Conservation (phyloP, 176 grass and related monocot genomes). For the Cymbopogon citratus region DNA sequence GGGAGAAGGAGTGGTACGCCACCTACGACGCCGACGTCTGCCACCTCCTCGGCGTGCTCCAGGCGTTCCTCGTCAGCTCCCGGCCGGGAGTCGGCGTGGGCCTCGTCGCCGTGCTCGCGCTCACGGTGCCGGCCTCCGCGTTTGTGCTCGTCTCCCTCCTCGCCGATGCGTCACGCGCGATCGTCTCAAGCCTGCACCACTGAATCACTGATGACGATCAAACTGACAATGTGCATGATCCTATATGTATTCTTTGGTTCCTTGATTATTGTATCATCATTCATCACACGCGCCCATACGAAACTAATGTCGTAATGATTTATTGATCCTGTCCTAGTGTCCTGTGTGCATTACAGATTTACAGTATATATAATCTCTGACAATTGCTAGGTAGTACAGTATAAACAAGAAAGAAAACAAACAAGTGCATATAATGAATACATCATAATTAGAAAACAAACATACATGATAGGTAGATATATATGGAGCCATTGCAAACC, state of each 20-base stretch:
- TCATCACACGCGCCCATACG: not conserved
- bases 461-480: no score
- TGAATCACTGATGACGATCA: not conserved
- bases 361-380: no score
- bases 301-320: no score
- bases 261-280: not conserved
- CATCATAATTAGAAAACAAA: no score
- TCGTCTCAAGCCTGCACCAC: slow-evolving; percentile 5
- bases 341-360: not conserved
- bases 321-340: not conserved
- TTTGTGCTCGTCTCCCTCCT: slow-evolving; percentile 9
- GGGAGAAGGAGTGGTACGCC: slow-evolving; percentile 58
- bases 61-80: slow-evolving; percentile 35
- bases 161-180: not conserved
- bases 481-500: no score
- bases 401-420: no score
- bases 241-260: not conserved
- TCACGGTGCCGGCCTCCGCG: slow-evolving; percentile 40
- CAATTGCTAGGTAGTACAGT: no score
- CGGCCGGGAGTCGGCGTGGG: slow-evolving; percentile 45
- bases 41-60: slow-evolving; percentile 29
- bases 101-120: slow-evolving; percentile 13
- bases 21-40: slow-evolving; percentile 52
- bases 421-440: no score
- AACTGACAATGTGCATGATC: not conserved